Base-by-base conservation (phyloP, 768 basidiomycete genomes). In the Russula sp. region DNA sequence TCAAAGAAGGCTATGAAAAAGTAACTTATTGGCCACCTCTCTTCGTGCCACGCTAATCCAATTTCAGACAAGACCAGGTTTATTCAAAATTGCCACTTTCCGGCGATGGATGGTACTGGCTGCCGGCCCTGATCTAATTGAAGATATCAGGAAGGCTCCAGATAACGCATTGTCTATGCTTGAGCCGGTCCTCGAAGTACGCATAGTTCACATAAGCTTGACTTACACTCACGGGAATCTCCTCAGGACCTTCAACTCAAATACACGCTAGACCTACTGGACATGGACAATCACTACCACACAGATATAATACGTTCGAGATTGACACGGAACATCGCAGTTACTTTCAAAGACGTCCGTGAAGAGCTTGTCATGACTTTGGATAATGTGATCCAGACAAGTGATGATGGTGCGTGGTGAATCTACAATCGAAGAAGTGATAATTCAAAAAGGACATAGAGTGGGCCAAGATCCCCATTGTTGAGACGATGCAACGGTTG, bases 81-180 rank as follows among this genome's bases (percentile, higher is more conserved):
- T 69, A 7, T 84, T 82, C 71, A 79, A 78, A 68, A 72, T 83
- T 5, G 70, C 82, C 0, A 72, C 74, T 45, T 67, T 79, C 50
- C 72, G 77, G 42, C 71, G 74, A 51, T 84, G 83, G 82, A 63
- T 77, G 13, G 73, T 82, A 27, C 68, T 84, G 11, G 68, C 79
- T 27, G 75, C 75, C n/a, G 77, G 80, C 1, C 70, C 73, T 0
- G 63, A 77, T 32, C 72, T 78, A 49, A 68, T 83, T 11, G 80
- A 84, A 6, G 84, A 85, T 45, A 68, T 86, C 18, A 76, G 82
- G 31, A 77, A 72, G 59, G 77, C 78, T 18, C 73, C 77, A 8
- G 81, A 82, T 48, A 75, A 78, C 34, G 73, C 75, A 31, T 71
- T 82, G 3, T 82, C 81, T 31, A 73, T 77, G 51, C 67, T 68